Conservation (phyloP, 129 eudicot species). For the Helichrysum umbraculigerum region DNA sequence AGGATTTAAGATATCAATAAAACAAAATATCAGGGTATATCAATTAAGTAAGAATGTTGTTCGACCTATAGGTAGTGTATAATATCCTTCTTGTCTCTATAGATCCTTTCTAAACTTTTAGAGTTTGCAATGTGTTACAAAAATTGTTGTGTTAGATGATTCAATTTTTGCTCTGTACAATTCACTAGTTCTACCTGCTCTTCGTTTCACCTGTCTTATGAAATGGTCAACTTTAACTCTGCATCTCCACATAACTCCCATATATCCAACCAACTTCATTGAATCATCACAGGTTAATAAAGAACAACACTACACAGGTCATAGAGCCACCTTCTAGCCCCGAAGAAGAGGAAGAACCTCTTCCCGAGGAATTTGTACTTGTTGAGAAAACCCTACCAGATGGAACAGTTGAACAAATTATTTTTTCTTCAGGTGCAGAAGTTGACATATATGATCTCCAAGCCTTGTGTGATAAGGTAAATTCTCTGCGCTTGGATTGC, state of each 20-base stretch:
- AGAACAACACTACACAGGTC: constrained; percentile 76
- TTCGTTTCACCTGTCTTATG: constrained; percentile 17
- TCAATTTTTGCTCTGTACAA: not conserved
- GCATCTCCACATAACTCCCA: constrained; percentile 8
- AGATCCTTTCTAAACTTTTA: not conserved
- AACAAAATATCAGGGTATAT: not conserved
- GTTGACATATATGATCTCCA: constrained; percentile 85
- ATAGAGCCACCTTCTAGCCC: constrained; percentile 58
- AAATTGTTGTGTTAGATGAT: not conserved
- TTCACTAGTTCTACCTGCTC: not conserved
- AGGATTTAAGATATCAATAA: not conserved
- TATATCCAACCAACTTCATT: constrained; percentile 24
- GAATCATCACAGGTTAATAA: constrained; percentile 56
- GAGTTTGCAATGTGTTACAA: not conserved
- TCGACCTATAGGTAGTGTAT: not conserved
- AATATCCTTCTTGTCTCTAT: not conserved
- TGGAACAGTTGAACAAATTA: constrained; percentile 80
- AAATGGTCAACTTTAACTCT: constrained; percentile 5
- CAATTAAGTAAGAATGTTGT: not conserved
- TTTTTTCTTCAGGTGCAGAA: constrained; percentile 91
- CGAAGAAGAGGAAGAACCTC: constrained; percentile 70
- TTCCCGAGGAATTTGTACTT: constrained; percentile 87
- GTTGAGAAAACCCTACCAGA: constrained; percentile 72
- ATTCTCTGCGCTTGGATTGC: not conserved
- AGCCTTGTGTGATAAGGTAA: constrained; percentile 89